Base-by-base conservation (phyloP, 2,329 filamentous ascomycete species). In the Fusarium domesticum region DNA sequence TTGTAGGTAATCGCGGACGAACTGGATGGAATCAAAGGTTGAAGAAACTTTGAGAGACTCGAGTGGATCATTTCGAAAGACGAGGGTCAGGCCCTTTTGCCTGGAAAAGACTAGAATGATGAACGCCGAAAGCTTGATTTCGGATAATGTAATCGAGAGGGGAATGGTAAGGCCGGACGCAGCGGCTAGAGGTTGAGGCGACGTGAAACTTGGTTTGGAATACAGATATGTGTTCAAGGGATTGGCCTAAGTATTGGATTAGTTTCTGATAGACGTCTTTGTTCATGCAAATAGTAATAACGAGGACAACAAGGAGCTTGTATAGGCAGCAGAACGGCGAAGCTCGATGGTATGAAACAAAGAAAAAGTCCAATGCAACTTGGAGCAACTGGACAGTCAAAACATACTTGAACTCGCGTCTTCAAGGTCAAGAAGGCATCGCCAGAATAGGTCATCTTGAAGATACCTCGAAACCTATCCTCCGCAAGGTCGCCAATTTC, bases 21-120 rank as follows among this genome's bases (percentile, higher is more conserved):
- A 98, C 35, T 93, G 92, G 61, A 98, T 98, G 11, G 92, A 96
- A 72, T 98, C 93, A 68, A 98, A 98, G 35, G 93, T 98, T 56
- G 92, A 97, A 1, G 92, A 97, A 55, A 98, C 93, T 73, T 96
- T 97, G 61, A 98, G 83, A 5, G 92, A 96, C 66, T 98, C 93
- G 50, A 98, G 82, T 5, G 93, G 93, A 65, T 98, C 93, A 78
- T 98, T 97, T 59, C 93, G 85, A 67, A 98, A 98, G 35, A 98
- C 93, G 37, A 98, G 77, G 2, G 93, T 98, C 45, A 98, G 78
- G 16, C 93, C 93, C 65, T 98, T 98, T 70, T 96, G 90, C 65
- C 90, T 92, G 3, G 92, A 97, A 66, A 98, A 98, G 50, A 98
- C 93, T 38, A 98, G 70, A 46, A 98, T 96, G 57, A 98, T 95